These are phyloP conservation scores for Eutrema salsugineum DNA, from an alignment of 441 rosid genomes.

Conservation along the genomic window DNA sequence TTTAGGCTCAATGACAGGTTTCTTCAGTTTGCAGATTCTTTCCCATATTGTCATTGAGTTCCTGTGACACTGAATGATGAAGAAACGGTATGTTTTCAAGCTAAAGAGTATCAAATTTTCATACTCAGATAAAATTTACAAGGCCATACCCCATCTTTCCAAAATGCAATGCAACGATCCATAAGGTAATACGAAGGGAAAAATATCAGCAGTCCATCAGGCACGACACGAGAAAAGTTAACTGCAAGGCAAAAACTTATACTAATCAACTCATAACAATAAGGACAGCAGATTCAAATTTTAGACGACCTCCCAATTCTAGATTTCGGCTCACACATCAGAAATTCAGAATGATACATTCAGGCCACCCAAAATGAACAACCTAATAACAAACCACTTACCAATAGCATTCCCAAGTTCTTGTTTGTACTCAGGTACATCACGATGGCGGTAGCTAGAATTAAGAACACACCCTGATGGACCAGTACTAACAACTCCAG, in stretches of 20 bases:
- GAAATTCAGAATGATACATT: slow-evolving; percentile 16
- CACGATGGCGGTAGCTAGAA: slow-evolving; percentile 83
- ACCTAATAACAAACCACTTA: slow-evolving; percentile 37
- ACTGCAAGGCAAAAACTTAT: slow-evolving; percentile 41
- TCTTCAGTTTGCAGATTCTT: slow-evolving; percentile 91
- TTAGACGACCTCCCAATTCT: background rate
- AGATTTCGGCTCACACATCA: slow-evolving; percentile 9
- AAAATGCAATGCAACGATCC: slow-evolving; percentile 80
- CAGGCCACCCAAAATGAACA: slow-evolving; percentile 15
- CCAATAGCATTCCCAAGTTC: slow-evolving; percentile 98
- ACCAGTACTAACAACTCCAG: slow-evolving; percentile 85
- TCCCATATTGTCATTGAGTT: slow-evolving; percentile 86
- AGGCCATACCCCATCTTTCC: slow-evolving; percentile 78
- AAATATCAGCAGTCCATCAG: slow-evolving; percentile 93
- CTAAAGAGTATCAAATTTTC: slow-evolving; percentile 17
- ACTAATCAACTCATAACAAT: background rate
- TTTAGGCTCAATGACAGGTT: slow-evolving; percentile 94
- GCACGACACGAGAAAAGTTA: slow-evolving; percentile 90
- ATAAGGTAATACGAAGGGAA: slow-evolving; percentile 94
- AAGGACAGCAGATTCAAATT: background rate
- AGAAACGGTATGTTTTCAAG: slow-evolving; percentile 12
- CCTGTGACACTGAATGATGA: slow-evolving; percentile 43
- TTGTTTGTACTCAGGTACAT: slow-evolving; percentile 85
- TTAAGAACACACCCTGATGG: slow-evolving; percentile 81
- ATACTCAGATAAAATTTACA: slow-evolving; percentile 18